These are phyloP conservation scores for Solidago caesia DNA, from an alignment of 129 eudicot species.

Conservation along the genomic window DNA sequence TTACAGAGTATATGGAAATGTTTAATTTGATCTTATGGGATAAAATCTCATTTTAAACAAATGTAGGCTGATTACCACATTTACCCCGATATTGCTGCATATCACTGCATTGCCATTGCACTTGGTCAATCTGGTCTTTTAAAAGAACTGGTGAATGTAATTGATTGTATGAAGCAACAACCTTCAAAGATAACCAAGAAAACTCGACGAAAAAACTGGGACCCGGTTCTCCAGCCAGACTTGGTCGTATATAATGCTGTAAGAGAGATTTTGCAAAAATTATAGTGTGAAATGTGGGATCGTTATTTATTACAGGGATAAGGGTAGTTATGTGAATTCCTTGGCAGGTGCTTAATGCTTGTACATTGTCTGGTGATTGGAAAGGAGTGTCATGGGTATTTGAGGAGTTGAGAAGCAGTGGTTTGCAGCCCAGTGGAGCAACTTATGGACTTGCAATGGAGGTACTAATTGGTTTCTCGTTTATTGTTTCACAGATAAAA, in stretches of 20 bases:
- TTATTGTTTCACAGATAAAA: background rate
- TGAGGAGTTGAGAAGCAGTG: conserved; percentile 69
- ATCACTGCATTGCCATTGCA: conserved; percentile 79
- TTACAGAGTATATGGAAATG: background rate
- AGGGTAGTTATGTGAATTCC: conserved; percentile 10
- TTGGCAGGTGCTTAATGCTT: conserved; percentile 83
- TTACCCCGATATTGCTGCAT: conserved; percentile 99
- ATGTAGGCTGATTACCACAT: conserved; percentile 74
- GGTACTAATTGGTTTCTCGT: conserved; percentile 41
- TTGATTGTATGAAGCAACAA: conserved; percentile 74
- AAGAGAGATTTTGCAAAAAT: conserved; percentile 34
- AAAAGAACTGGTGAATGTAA: conserved; percentile 67
- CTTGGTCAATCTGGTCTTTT: conserved; percentile 93
- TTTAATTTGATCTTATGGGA: conserved; percentile 9
- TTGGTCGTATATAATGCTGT: conserved; percentile 82
- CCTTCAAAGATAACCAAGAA: conserved; percentile 62
- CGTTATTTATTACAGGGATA: background rate
- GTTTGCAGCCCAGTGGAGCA: conserved; percentile 76
- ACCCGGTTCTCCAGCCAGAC: conserved; percentile 81
- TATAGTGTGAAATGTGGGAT: background rate
- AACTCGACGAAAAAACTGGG: conserved; percentile 64
- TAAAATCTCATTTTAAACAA: conserved; percentile 22
- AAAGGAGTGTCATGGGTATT: conserved; percentile 95
- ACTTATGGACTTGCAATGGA: conserved; percentile 98
- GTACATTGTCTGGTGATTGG: conserved; percentile 86